These are phyloP conservation scores for Auriculariales sp. DNA, from an alignment of 768 basidiomycete genomes.

Conservation along the genomic window DNA sequence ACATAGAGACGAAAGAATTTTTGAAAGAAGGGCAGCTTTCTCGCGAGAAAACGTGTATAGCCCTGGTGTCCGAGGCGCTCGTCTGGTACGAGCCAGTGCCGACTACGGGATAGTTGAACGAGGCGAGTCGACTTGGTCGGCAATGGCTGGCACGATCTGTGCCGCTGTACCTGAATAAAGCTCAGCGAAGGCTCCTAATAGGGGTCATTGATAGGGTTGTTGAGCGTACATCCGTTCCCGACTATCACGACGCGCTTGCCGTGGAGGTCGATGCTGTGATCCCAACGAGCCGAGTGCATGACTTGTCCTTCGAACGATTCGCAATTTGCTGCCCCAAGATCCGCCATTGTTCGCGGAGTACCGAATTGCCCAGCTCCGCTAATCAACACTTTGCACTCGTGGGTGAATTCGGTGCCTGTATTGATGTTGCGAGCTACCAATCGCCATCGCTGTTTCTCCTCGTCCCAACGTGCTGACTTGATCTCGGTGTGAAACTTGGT, in stretches of 20 bases:
- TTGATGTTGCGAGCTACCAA: neutral
- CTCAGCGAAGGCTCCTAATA: too few relatives aligned
- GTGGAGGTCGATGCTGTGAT: conserved; percentile 6
- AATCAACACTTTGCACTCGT: neutral
- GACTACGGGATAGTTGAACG: conserved; percentile 10
- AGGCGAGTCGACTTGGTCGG: conserved; percentile 4
- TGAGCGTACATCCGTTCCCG: conserved; percentile 12
- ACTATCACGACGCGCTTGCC: conserved; percentile 13
- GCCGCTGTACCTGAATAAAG: conserved; percentile 7
- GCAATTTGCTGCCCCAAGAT: conserved; percentile 4
- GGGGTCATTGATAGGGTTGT: too few relatives aligned
- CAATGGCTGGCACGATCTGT: conserved; percentile 11
- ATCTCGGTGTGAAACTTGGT: neutral
- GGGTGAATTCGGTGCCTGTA: neutral
- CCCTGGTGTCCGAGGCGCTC: neutral
- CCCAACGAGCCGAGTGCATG: conserved; percentile 12
- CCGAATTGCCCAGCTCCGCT: neutral
- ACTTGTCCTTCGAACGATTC: conserved; percentile 11
- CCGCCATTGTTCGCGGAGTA: neutral
- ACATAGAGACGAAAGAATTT: neutral
- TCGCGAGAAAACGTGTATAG: neutral
- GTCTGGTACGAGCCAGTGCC: conserved; percentile 7
- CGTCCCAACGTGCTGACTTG: neutral
- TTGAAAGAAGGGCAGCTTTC: conserved; percentile 6
- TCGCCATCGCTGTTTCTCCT: neutral